Evolutionary conservation across 2,329 filamentous ascomycete species (phyloP), one percentile per base, ranked within the genome.

Genomic region (Rachicladosporium sp.): DNA sequence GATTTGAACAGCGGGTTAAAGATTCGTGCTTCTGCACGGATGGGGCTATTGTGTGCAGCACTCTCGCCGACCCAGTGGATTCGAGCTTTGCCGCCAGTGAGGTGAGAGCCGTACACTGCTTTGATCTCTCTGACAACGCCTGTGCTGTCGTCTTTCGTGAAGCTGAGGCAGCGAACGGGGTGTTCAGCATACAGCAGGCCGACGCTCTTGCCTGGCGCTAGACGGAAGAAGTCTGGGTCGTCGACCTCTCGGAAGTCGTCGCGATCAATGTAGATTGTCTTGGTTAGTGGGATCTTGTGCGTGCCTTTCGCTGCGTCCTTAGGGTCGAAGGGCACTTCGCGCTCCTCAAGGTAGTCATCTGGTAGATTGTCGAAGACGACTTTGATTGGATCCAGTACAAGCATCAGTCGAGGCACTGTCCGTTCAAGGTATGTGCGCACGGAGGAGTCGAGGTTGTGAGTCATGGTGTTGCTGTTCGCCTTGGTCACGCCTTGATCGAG

Each of bases 401-500:
- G 71, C 82, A 93, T 91, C 9, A 95, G 71, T 19, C 89, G 79
- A 2, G 89, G 88, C 0, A 94, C 87, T 0, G 84, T 87, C 36
- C 75, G 75, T 59, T 96, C 89, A 10, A 96, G 78, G 58, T 94
- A 93, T 47, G 78, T 78, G 13, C 89, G 78, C 44, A 96, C 77
- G 0, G 77, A 79, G 56, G 89, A 78, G 54, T 96, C 89, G 46
- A 96, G 86, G n/a, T 82, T 78, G 41, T 72, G 64, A 35, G 85
- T 79, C 58, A 89, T 78, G 50, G 94, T 93, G 47, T 83, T 77
- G 3, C 81, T 82, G 38, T 76, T 75, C 31, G 80, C 73, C 29
- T 87, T 93, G 0, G 88, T 93, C 31, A 95, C 87, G 27, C 88
- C 89, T 12, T 95, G 76, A 61, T 94, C 87, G 50, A 86, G 85